Conservation (phyloP, 106 monocot genomes). For the Chionographis japonica region DNA sequence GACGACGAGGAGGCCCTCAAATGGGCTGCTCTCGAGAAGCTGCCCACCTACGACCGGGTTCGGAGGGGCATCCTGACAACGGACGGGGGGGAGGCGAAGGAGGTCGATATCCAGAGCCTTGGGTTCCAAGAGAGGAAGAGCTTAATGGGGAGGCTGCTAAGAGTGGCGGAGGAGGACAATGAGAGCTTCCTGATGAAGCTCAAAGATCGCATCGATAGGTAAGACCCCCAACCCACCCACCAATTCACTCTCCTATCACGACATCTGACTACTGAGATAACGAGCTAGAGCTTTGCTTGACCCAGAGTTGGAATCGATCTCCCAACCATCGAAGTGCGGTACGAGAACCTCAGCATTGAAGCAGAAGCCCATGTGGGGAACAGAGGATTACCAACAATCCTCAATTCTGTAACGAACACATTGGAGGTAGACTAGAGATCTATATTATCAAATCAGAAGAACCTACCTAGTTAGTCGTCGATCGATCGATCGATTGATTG, state of each 20-base stretch:
- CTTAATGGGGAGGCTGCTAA: conserved; percentile 23
- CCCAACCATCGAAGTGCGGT: conserved; percentile 50
- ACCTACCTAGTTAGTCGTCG: background rate
- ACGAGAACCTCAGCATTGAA: conserved; percentile 34
- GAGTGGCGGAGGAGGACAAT: conserved; percentile 18
- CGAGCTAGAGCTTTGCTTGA: no score
- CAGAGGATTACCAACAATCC: conserved; percentile 32
- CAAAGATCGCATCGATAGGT: conserved; percentile 28
- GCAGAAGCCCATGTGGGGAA: conserved; percentile 42
- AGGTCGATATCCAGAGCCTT: conserved; percentile 21
- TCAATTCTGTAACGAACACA: conserved; percentile 26
- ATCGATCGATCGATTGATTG: background rate
- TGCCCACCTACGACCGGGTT: conserved; percentile 11
- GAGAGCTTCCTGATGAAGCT: conserved; percentile 21
- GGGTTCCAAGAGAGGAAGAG: conserved; percentile 22
- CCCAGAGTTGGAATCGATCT: conserved; percentile 39
- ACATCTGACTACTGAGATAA: background rate
- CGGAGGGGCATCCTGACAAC: background rate
- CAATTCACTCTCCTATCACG: no score
- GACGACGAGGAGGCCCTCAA: conserved; percentile 13
- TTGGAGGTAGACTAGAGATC: conserved; percentile 23
- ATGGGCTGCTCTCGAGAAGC: conserved; percentile 9
- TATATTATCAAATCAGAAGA: background rate
- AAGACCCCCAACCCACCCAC: background rate
- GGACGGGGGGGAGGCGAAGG: background rate